These are phyloP conservation scores for Ustilago trichophora DNA, from an alignment of 1,284 basidiomycete species.

Conservation along the genomic window DNA sequence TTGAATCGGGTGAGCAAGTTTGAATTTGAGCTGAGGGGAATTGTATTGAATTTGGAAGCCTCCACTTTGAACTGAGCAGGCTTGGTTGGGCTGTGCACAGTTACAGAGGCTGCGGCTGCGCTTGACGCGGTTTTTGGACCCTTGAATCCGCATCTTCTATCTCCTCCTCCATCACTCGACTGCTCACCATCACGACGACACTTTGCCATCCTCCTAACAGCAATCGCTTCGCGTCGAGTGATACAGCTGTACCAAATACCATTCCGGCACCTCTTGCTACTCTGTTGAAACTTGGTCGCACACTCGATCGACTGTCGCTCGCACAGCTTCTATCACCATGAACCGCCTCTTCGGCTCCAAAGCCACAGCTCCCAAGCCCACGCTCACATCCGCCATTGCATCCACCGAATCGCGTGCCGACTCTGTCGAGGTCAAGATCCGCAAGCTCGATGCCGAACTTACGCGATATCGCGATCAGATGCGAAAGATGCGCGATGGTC, in stretches of 20 bases:
- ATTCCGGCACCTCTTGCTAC: no score
- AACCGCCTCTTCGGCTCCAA: conserved; percentile 68
- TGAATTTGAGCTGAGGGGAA: not conserved
- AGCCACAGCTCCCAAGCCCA: conserved; percentile 75
- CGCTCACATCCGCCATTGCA: conserved; percentile 87
- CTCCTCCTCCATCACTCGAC: not conserved
- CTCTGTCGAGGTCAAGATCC: conserved; percentile 94
- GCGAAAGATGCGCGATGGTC: conserved; percentile 89
- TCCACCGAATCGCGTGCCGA: conserved; percentile 90
- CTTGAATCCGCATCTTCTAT: not conserved
- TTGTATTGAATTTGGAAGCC: conserved; percentile 6
- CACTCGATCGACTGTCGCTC: no score
- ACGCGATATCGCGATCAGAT: conserved; percentile 94
- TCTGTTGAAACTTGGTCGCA: no score
- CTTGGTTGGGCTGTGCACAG: conserved; percentile 38
- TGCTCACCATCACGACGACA: not conserved
- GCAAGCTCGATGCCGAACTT: conserved; percentile 94
- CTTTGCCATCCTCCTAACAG: no score
- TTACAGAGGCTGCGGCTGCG: conserved; percentile 14
- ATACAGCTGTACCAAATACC: no score
- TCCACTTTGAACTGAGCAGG: not conserved
- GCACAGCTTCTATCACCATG: no score
- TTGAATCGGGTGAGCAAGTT: not conserved
- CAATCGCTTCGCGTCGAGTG: no score
- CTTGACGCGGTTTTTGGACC: not conserved